Conservation (phyloP, 148 eudicot species). For the Spergularia bocconei region DNA sequence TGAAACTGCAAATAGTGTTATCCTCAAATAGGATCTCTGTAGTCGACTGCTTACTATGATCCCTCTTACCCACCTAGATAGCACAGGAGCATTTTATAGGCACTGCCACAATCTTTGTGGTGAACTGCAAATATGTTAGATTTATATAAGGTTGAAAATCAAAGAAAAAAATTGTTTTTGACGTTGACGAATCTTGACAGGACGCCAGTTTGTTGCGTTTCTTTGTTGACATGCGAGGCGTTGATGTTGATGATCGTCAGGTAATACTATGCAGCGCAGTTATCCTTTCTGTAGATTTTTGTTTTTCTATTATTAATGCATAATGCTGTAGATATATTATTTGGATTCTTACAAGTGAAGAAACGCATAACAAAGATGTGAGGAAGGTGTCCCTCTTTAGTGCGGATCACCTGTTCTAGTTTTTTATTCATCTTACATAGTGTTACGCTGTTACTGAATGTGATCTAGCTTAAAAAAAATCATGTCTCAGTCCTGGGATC, state of each 20-base stretch:
- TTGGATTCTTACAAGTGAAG: background rate
- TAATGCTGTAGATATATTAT: background rate
- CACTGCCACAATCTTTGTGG: background rate
- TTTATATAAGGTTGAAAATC: background rate
- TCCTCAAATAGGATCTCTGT: background rate
- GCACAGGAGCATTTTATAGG: background rate
- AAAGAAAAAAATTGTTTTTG: background rate
- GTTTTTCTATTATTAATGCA: background rate
- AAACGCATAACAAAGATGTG: background rate
- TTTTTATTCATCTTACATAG: background rate
- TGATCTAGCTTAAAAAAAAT: background rate
- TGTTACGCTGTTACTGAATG: background rate
- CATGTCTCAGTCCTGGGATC: background rate
- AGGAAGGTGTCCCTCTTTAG: background rate
- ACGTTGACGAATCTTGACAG: constrained; percentile 47
- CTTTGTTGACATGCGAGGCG: constrained; percentile 97
- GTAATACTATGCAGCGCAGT: constrained; percentile 36
- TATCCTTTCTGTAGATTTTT: background rate
- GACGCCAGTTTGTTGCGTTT: constrained; percentile 97
- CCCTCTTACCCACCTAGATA: background rate
- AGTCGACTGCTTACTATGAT: background rate
- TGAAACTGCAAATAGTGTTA: background rate
- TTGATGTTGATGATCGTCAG: constrained; percentile 96
- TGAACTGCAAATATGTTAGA: constrained; percentile 2
- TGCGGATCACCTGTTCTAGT: too few relatives aligned